phyloP scores from a whole-genome alignment of 345 rosid genomes.

The Citrus sp. region DNA sequence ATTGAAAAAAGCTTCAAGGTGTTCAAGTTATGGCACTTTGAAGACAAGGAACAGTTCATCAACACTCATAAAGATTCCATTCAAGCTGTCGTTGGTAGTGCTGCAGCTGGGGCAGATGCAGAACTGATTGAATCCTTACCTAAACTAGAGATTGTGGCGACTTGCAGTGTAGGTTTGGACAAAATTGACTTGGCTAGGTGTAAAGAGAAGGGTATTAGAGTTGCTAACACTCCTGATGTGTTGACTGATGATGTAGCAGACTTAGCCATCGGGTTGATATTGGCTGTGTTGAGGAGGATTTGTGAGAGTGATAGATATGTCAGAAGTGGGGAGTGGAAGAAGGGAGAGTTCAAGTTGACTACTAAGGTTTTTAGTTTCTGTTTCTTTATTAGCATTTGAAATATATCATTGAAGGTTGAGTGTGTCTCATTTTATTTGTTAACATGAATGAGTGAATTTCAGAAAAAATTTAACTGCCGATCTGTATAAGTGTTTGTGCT shows the following conservation, averaged over 20 bases:
- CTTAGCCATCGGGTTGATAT: conserved; percentile 47
- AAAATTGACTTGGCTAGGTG: conserved; percentile 57
- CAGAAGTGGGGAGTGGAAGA: conserved; percentile 49
- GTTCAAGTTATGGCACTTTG: conserved; percentile 37
- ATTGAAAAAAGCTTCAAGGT: conserved; percentile 32
- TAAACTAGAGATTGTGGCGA: conserved; percentile 52
- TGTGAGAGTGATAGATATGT: conserved; percentile 46
- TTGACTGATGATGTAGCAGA: conserved; percentile 67
- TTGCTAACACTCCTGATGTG: conserved; percentile 62
- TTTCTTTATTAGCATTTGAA: not conserved
- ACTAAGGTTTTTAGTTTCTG: conserved; percentile 40
- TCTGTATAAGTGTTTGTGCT: not conserved
- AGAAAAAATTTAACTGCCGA: not conserved
- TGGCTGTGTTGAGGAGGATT: conserved; percentile 51
- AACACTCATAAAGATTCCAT: conserved; percentile 23
- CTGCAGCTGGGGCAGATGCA: conserved; percentile 43
- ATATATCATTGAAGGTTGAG: not conserved
- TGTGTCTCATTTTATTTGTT: not conserved
- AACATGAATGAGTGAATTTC: not conserved
- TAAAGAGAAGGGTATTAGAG: conserved; percentile 53
- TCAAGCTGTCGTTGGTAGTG: conserved; percentile 41
- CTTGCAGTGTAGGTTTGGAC: conserved; percentile 57
- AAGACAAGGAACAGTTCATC: conserved; percentile 26
- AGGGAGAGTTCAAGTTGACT: conserved; percentile 34
- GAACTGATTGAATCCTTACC: conserved; percentile 50